Evolutionary conservation across 257 asterid species (phyloP).

Genomic region (Solanum piurae): DNA sequence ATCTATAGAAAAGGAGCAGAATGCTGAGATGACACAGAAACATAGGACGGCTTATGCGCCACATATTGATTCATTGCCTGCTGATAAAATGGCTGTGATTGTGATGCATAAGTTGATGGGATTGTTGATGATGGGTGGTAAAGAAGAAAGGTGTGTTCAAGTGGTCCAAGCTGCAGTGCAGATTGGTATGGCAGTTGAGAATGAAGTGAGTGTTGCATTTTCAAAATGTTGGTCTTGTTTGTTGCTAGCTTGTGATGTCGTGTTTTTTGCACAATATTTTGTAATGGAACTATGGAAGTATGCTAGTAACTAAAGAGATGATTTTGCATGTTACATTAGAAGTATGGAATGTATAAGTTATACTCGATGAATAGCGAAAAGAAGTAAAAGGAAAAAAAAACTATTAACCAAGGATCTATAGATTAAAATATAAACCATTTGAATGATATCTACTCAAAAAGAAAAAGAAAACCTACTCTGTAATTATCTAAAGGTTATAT

Average conservation of each 20-base stretch:
- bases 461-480: background rate
- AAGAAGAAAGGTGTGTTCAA: slow-evolving; percentile 65
- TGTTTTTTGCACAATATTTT: background rate
- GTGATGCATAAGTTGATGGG: slow-evolving; percentile 95
- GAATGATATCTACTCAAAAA: background rate
- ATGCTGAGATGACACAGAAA: slow-evolving; percentile 42
- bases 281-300: background rate
- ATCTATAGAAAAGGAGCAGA: slow-evolving; percentile 75
- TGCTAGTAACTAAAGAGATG: background rate
- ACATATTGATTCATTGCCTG: slow-evolving; percentile 55
- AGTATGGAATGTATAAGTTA: background rate
- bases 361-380: background rate
- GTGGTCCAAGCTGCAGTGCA: slow-evolving; percentile 89
- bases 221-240: background rate
- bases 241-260: background rate
- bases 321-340: background rate
- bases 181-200: slow-evolving; percentile 74
- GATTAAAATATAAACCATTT: background rate
- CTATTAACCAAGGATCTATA: background rate
- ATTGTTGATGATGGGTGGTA: slow-evolving; percentile 81
- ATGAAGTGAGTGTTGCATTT: slow-evolving; percentile 53
- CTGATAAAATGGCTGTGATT: slow-evolving; percentile 88
- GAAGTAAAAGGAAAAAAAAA: background rate
- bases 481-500: background rate
- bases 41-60: slow-evolving; percentile 64